phyloP scores from a whole-genome alignment of 2,329 filamentous ascomycete species.

The Fusarium nurragi region DNA sequence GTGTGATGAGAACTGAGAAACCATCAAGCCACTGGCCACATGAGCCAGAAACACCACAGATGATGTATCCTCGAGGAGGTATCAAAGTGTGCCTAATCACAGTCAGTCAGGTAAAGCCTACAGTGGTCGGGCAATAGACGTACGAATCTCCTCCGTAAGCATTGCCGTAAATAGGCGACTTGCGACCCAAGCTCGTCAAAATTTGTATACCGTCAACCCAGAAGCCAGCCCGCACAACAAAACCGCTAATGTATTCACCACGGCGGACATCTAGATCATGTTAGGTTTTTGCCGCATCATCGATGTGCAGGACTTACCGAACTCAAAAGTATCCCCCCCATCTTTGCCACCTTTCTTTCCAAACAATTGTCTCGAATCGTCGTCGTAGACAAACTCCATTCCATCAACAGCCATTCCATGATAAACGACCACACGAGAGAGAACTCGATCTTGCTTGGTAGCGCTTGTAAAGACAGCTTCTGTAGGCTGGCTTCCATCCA shows the following conservation, averaged over 20 bases:
- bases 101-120: constrained; percentile 27
- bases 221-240: constrained; percentile 79
- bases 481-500: constrained; percentile 74
- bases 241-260: constrained; percentile 88
- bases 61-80: constrained; percentile 86
- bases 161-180: constrained; percentile 87
- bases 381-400: constrained; percentile 92
- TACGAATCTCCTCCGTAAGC: constrained; percentile 82
- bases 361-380: constrained; percentile 84
- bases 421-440: constrained; percentile 80
- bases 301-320: constrained; percentile 65
- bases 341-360: constrained; percentile 79
- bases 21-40: constrained; percentile 85
- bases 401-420: constrained; percentile 82
- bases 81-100: constrained; percentile 80
- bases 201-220: constrained; percentile 93
- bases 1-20: constrained; percentile 76
- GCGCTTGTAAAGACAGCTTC: constrained; percentile 80
- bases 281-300: constrained; percentile 19
- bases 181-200: constrained; percentile 86
- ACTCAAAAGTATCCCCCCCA: constrained; percentile 77
- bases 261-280: constrained; percentile 76
- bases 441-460: constrained; percentile 73
- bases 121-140: constrained; percentile 51
- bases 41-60: constrained; percentile 87